These are phyloP conservation scores for Whalleya microplaca DNA, from an alignment of 2,329 filamentous ascomycete species.

Conservation along the genomic window DNA sequence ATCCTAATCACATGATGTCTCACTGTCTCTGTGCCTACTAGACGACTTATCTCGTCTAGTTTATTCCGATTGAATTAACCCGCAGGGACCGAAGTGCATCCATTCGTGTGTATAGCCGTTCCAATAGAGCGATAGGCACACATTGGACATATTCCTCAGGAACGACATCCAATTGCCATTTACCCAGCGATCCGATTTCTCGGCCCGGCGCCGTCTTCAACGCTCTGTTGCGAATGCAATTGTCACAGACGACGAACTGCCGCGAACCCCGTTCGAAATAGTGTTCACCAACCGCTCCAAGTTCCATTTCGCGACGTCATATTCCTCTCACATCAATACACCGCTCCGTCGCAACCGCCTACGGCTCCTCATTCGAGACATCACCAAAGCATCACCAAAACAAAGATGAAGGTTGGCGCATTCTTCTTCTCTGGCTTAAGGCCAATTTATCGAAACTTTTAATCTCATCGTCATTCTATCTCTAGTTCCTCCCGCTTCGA, in stretches of 20 bases:
- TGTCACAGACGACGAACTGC: not conserved
- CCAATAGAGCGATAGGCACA: constrained; percentile 3
- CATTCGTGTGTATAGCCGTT: constrained; percentile 5
- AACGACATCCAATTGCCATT: not conserved
- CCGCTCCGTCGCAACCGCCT: constrained; percentile 3
- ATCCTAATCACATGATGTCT: constrained; percentile 27
- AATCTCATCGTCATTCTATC: constrained; percentile 4
- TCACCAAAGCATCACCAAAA: constrained; percentile 14
- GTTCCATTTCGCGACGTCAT: not conserved
- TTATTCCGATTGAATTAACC: constrained; percentile 20
- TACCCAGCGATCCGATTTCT: not conserved
- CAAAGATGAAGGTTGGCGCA: constrained; percentile 36
- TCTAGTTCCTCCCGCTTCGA: constrained; percentile 85
- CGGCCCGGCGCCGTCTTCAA: not conserved
- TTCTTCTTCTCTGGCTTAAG: not conserved
- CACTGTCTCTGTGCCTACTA: constrained; percentile 30
- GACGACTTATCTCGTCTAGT: constrained; percentile 32
- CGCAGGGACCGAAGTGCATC: constrained; percentile 23
- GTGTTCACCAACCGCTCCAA: not conserved
- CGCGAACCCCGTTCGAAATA: not conserved
- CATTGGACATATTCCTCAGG: constrained; percentile 10
- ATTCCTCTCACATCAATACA: not conserved
- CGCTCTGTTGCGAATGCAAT: not conserved
- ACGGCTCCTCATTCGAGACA: constrained; percentile 11
- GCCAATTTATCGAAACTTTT: not conserved